Percentiles rank a stretch among this genome's conserved stretches.
These are phyloP conservation scores for Aristolochia californica DNA, from an alignment of 164 flowering plant genomes.

Conservation along the genomic window DNA sequence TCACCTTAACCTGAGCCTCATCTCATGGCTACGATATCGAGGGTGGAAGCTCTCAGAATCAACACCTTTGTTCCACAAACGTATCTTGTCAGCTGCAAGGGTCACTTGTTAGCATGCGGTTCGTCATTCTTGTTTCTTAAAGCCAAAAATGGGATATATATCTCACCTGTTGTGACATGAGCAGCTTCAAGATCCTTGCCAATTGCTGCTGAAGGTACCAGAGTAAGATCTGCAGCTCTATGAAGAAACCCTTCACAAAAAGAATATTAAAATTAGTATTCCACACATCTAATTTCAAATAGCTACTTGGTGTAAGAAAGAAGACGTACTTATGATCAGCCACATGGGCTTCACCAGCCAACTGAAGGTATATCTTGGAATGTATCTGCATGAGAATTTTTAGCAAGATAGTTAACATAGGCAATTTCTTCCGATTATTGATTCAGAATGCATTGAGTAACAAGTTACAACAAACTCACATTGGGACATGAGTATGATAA, in stretches of 20 bases:
- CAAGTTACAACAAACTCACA: constrained; percentile 46
- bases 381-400: constrained; percentile 50
- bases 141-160: too few relatives aligned
- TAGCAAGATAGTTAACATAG: not conserved
- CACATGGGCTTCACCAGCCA: constrained; percentile 99
- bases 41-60: constrained; percentile 93
- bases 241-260: constrained; percentile 73
- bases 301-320: not conserved
- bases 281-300: constrained; percentile 2
- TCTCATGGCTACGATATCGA: constrained; percentile 54
- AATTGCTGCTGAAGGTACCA: constrained; percentile 94
- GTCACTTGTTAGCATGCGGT: not conserved
- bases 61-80: constrained; percentile 95
- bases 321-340: constrained; percentile 74
- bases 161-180: constrained; percentile 68
- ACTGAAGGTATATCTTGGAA: constrained; percentile 97
- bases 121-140: too few relatives aligned
- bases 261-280: constrained; percentile 3
- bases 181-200: constrained; percentile 66
- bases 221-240: constrained; percentile 92
- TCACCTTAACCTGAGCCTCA: constrained; percentile 79
- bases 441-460: too few relatives aligned
- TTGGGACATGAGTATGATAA: constrained; percentile 98
- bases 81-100: constrained; percentile 66
- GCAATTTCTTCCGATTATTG: too few relatives aligned